Base-by-base conservation (phyloP, 345 rosid genomes). In the Lepidium aucheri region DNA sequence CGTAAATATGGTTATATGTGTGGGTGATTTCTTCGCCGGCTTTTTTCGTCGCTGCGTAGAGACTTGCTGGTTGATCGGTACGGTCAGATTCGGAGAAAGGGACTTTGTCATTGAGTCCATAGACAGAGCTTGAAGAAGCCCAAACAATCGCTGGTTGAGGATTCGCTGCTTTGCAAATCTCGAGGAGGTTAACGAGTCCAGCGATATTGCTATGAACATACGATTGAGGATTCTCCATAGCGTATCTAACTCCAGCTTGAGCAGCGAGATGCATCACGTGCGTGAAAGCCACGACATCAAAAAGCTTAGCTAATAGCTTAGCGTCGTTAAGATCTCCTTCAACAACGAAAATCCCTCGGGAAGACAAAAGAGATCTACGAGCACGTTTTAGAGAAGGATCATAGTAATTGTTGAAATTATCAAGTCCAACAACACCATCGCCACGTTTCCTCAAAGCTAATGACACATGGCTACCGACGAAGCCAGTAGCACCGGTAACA, bases 241-340 rank as follows among this genome's bases (percentile, higher is more conserved):
- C 94, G 80, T 86, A 85, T 9, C 96, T 28, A 26, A 89, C 93
- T 2, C 96, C 96, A 41, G 96, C 96, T 39, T 89, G 96, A n/a
- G 96, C 94, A 20, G 96, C 96, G 33, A 89, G 72, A 65, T 89
- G 96, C 91, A 89, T 86, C 15, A 89, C 91, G 78, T 89, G 94
- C 3, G 89, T 83, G 75, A 89, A 89, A 8, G 89, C 82, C 24
- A 89, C 94, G 46, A 81, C 80, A 69, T 87, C 87, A 69, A 89
- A 86, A 3, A 87, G 87, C 80, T 85, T 87, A 1, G 81, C 46
- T 8, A 89, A 41, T 0, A 89, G 79, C 58, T 76, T 77, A 0
- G 57, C 80, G 74, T 89, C 94, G 76, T 89, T 87, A 58, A 86
- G 56, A 51, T 89, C 96, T 1, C 94, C 96, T 18, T 82, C 91